Conservation (phyloP, 108 stramenopile genomes). For the Skeletonema grethae region DNA sequence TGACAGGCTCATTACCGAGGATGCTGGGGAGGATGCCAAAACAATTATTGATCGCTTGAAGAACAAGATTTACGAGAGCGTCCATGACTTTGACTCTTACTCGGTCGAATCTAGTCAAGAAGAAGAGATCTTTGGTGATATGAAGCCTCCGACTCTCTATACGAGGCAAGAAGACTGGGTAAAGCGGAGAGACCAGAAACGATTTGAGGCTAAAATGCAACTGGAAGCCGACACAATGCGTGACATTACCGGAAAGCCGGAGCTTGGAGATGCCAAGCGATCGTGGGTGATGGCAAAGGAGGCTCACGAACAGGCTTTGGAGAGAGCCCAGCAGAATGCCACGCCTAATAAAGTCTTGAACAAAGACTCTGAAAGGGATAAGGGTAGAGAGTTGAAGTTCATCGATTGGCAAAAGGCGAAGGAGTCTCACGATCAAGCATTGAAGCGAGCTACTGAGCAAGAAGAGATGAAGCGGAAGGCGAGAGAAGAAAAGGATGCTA, state of each 20-base stretch:
- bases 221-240: conserved; percentile 25
- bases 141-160: conserved; percentile 6
- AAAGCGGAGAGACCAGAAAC: conserved; percentile 32
- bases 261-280: conserved; percentile 14
- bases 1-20: conserved; percentile 23
- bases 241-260: conserved; percentile 33
- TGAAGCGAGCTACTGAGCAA: conserved; percentile 12
- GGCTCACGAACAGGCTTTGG: conserved; percentile 32
- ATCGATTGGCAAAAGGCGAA: conserved; percentile 2
- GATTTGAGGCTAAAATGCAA: conserved; percentile 15
- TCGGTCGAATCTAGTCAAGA: conserved; percentile 11
- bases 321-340: conserved; percentile 6
- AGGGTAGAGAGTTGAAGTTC: not conserved
- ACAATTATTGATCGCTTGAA: conserved; percentile 33
- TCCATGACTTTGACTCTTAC: conserved; percentile 13
- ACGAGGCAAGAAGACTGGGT: conserved; percentile 34
- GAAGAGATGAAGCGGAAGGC: conserved; percentile 15
- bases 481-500: conserved; percentile 24
- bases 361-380: not conserved
- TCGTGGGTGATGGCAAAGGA: conserved; percentile 41
- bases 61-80: conserved; percentile 19
- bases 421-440: conserved; percentile 3
- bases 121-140: not conserved
- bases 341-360: not conserved
- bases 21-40: conserved; percentile 17